Conservation (phyloP, 75 land plant species). For the Isoetes taiwanensis region DNA sequence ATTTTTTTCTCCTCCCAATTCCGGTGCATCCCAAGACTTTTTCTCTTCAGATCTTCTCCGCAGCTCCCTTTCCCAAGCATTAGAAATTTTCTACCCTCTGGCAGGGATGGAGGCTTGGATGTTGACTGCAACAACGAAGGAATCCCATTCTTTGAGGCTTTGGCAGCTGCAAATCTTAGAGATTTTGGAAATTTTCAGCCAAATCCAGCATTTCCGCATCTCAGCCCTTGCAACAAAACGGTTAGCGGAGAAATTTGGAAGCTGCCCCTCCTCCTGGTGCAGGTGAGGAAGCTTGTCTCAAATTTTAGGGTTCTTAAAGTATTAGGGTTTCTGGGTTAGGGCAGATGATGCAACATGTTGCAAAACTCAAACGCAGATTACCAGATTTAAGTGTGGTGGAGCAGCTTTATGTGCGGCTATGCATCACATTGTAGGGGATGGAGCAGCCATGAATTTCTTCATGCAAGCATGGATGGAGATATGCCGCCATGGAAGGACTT, state of each 20-base stretch:
- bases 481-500: not conserved
- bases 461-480: constrained; percentile 14
- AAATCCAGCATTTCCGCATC: not conserved
- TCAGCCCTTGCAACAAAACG: constrained; percentile 4
- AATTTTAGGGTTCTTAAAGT: too few species aligned
- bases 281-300: too few species aligned
- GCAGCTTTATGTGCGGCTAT: constrained; percentile 4
- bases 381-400: constrained; percentile 21
- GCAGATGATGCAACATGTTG: not conserved
- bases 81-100: constrained; percentile 8
- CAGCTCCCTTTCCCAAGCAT: constrained; percentile 8
- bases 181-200: constrained; percentile 9
- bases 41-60: not conserved
- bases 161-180: not conserved
- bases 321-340: too few species aligned
- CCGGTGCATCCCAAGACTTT: not conserved
- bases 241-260: constrained; percentile 1
- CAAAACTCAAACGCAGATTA: constrained; percentile 7
- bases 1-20: constrained; percentile 4
- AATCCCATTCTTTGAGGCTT: constrained; percentile 13
- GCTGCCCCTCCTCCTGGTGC: constrained; percentile 14
- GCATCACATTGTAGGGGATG: constrained; percentile 23
- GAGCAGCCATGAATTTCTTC: constrained; percentile 10
- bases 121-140: constrained; percentile 18
- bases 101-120: constrained; percentile 20